These are phyloP conservation scores for Raddia distichophylla DNA, from an alignment of 176 grass and related monocot genomes.

Conservation along the genomic window DNA sequence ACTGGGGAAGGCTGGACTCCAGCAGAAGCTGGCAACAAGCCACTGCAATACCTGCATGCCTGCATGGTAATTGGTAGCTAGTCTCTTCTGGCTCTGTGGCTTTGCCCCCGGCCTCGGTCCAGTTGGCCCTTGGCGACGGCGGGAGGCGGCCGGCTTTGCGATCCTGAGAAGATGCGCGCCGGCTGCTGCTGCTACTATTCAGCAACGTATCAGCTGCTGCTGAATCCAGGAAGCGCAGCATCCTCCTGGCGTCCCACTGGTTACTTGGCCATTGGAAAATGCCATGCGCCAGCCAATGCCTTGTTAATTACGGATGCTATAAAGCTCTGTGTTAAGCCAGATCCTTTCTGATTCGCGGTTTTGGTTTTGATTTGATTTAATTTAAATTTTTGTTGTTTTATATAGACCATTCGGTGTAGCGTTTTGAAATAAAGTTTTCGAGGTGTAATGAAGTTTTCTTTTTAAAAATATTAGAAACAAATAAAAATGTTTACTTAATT, in stretches of 20 bases:
- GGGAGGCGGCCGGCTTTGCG: slow-evolving; percentile 29
- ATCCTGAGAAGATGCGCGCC: slow-evolving; percentile 37
- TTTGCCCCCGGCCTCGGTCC: neutral
- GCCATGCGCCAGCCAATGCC: slow-evolving; percentile 61
- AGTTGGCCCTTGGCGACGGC: slow-evolving; percentile 48
- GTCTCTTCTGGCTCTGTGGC: neutral
- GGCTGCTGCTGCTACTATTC: neutral
- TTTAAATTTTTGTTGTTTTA: too few species aligned
- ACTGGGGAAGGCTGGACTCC: slow-evolving; percentile 45
- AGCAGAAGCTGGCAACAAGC: slow-evolving; percentile 25
- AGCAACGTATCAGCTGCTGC: neutral
- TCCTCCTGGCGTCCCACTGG: slow-evolving; percentile 47
- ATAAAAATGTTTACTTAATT: too few species aligned
- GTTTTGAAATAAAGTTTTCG: too few species aligned
- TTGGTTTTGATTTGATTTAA: too few species aligned
- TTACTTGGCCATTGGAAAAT: slow-evolving; percentile 63
- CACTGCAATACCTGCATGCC: slow-evolving; percentile 7
- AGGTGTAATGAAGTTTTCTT: too few species aligned
- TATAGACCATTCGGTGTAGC: too few species aligned
- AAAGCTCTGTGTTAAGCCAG: slow-evolving; percentile 29
- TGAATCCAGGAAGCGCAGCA: neutral
- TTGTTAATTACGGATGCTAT: slow-evolving; percentile 39
- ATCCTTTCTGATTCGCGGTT: neutral
- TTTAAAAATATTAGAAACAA: too few species aligned
- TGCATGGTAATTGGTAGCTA: neutral